Conservation (phyloP, 2,329 filamentous ascomycete species). For the Fusarium sp. region DNA sequence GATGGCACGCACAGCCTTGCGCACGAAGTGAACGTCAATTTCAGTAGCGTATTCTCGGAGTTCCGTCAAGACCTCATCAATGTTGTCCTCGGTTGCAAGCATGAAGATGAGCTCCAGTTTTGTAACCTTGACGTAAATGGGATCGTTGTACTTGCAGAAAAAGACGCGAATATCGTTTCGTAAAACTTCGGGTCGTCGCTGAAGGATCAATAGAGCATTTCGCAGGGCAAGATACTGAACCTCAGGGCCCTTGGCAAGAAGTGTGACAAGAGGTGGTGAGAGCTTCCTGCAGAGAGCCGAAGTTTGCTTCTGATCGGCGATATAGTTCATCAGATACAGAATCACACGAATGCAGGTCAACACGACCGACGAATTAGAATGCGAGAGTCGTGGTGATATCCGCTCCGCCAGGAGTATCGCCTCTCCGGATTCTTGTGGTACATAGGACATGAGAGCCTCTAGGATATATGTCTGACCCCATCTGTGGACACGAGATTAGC, state of each 20-base stretch:
- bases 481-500: conserved; percentile 58
- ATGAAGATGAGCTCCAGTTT: conserved; percentile 99
- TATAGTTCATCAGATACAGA: conserved; percentile 98
- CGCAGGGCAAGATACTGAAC: conserved; percentile 97
- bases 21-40: conserved; percentile 98
- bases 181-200: conserved; percentile 90
- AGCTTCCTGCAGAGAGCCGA: conserved; percentile 89
- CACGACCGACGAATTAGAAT: conserved; percentile 96
- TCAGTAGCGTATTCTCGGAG: conserved; percentile 96
- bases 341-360: conserved; percentile 96
- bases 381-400: conserved; percentile 93
- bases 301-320: conserved; percentile 89
- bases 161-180: conserved; percentile 98
- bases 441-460: conserved; percentile 97
- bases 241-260: conserved; percentile 95
- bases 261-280: conserved; percentile 92
- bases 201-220: conserved; percentile 93
- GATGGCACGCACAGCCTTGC: conserved; percentile 96
- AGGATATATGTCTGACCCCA: conserved; percentile 99
- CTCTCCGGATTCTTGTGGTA: conserved; percentile 90
- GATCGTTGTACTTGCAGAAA: conserved; percentile 99
- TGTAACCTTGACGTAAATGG: conserved; percentile 99
- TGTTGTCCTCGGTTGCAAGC: conserved; percentile 95
- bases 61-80: conserved; percentile 93
- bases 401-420: conserved; percentile 91